Conservation (phyloP, 2,329 filamentous ascomycete genomes). For the Aspergillus sp. region DNA sequence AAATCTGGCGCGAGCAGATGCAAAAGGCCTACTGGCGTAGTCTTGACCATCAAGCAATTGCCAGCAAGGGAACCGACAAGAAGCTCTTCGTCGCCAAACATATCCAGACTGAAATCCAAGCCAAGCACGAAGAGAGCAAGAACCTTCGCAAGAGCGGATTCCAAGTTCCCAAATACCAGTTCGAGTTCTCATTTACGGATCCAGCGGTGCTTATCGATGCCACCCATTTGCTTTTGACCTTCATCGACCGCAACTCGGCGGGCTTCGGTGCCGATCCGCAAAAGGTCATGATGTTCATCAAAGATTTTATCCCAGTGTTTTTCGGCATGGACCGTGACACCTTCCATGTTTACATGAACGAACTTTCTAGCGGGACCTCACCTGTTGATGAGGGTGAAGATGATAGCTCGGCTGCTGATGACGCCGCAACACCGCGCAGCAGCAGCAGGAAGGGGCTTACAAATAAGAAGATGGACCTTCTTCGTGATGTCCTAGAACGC, state of each 20-base stretch:
- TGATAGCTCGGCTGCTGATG: constrained; percentile 65
- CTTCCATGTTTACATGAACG: constrained; percentile 65
- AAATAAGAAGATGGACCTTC: constrained; percentile 72
- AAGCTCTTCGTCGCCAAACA: constrained; percentile 87
- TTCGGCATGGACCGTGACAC: constrained; percentile 72
- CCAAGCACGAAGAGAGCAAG: constrained; percentile 87
- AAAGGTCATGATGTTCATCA: constrained; percentile 72
- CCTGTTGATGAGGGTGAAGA: constrained; percentile 76
- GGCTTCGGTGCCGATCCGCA: constrained; percentile 65
- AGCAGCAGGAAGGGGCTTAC: constrained; percentile 63
- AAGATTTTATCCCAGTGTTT: constrained; percentile 72
- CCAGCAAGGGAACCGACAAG: constrained; percentile 86
- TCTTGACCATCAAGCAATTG: constrained; percentile 92
- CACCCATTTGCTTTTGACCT: constrained; percentile 48
- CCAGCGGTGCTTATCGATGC: constrained; percentile 62
- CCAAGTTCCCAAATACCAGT: constrained; percentile 68
- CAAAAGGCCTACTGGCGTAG: constrained; percentile 94
- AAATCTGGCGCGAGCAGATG: constrained; percentile 96
- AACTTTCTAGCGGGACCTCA: constrained; percentile 67
- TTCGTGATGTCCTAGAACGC: constrained; percentile 83
- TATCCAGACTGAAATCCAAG: constrained; percentile 85
- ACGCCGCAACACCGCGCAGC: constrained; percentile 67
- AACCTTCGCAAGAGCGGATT: constrained; percentile 64
- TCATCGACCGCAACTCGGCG: constrained; percentile 47
- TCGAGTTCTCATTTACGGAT: constrained; percentile 72